Evolutionary conservation across 1,139 yeast genomes (phyloP), one percentile per base, ranked within the genome.

Genomic region (Debaryomyces nepalensis): DNA sequence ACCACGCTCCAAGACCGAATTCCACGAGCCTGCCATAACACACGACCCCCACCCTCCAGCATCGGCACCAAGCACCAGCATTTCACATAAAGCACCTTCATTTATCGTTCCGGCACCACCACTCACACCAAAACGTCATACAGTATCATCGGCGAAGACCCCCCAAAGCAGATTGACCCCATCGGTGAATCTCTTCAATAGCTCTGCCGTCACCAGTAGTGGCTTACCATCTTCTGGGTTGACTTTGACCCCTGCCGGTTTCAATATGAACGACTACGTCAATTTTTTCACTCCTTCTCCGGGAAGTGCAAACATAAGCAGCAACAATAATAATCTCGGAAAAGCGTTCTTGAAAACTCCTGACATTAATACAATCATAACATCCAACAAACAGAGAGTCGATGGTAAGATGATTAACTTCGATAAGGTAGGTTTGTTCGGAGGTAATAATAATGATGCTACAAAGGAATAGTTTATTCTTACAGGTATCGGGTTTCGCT

Each of bases 231-330:
- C 77, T 1, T 69, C 72, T 7, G 77, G 77, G 2, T 57, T 73
- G 38, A 68, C 66, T 18, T 59, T 71, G 39, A 79, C 82, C 26
- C 85, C 87, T 0, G 84, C 88, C 3, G 89, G 88, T 6, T 87
- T 87, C 66, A 86, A 87, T 59, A 80, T 87, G 82, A 84, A 81
- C 55, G 96, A 87, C 57, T 87, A 87, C 59, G 86, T 88, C 34
- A 84, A 85, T 57, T 79, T 84, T 53, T 82, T 84, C 55, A 82
- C 89, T 1, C 95, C 95, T 4, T 81, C 88, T 4, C 93, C 93
- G 0, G 75, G 76, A 1, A 33, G 27, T 32, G 66, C 64, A n/a
- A 45, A 34, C 33, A 43, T 47, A 18, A 55, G 52, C 41, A 14
- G 26, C 29, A 24, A 37, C 39, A 50, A 47, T 8, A 47, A 45